These are phyloP conservation scores for Cladorrhinum sp. DNA, from an alignment of 2,329 filamentous ascomycete species.

Conservation along the genomic window DNA sequence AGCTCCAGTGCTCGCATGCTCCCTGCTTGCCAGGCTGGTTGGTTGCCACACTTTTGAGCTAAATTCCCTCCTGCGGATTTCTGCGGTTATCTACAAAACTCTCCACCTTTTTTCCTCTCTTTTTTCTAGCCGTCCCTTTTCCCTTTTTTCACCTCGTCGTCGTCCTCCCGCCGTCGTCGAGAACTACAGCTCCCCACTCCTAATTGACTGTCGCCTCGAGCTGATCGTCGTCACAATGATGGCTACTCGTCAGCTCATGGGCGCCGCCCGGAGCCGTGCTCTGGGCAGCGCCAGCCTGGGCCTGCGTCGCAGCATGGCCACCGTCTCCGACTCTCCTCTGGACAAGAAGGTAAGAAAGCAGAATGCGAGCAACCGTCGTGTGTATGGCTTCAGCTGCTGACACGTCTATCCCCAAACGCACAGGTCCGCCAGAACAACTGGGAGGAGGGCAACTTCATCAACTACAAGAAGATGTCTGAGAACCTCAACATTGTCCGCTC, in stretches of 20 bases:
- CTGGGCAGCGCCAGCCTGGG: constrained; percentile 55
- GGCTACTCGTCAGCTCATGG: constrained; percentile 68
- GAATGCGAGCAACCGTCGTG: background rate
- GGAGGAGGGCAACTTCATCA: constrained; percentile 96
- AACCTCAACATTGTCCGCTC: constrained; percentile 87
- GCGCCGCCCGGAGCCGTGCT: constrained; percentile 61
- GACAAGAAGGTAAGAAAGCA: constrained; percentile 72
- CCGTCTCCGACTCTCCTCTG: constrained; percentile 79
- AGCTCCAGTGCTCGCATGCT: constrained; percentile 18
- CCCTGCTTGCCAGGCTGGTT: constrained; percentile 4
- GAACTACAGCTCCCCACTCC: constrained; percentile 33
- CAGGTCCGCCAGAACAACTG: constrained; percentile 91
- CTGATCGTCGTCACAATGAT: constrained; percentile 54
- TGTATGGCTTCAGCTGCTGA: constrained; percentile 14
- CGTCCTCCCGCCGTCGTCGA: constrained; percentile 29
- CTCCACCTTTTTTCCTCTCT: constrained; percentile 37
- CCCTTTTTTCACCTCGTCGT: constrained; percentile 7
- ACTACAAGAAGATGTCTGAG: constrained; percentile 99
- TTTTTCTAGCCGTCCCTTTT: constrained; percentile 27
- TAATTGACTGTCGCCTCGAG: constrained; percentile 33
- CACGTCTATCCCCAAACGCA: constrained; percentile 19
- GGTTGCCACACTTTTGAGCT: constrained; percentile 27
- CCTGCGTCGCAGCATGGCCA: constrained; percentile 69
- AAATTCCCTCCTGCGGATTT: constrained; percentile 29
- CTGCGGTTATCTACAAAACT: constrained; percentile 34